These are phyloP conservation scores for Phytophthora citricola DNA, from an alignment of 352 stramenopile genomes.

Conservation along the genomic window DNA sequence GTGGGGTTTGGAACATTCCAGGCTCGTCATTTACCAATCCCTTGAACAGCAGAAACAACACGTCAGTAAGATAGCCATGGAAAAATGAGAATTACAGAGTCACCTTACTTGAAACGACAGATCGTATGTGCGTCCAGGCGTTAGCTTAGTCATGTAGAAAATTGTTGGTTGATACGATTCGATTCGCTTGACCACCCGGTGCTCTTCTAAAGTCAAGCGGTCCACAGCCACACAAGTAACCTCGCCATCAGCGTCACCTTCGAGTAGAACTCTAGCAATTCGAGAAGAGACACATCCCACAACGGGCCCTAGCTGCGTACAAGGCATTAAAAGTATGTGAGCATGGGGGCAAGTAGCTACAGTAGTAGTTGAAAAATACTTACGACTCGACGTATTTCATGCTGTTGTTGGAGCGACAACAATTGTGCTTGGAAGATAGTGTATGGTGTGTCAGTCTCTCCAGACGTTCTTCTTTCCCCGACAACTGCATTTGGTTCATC, in stretches of 20 bases:
- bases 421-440: conserved; percentile 7
- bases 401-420: conserved; percentile 6
- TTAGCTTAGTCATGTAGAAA: conserved; percentile 39
- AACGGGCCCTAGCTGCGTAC: conserved; percentile 48
- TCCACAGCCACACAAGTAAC: conserved; percentile 48
- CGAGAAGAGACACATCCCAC: conserved; percentile 46
- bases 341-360: neutral
- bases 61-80: neutral
- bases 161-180: conserved; percentile 31
- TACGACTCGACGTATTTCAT: conserved; percentile 26
- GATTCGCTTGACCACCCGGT: conserved; percentile 10
- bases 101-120: conserved; percentile 41
- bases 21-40: conserved; percentile 23
- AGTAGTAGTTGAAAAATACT: neutral
- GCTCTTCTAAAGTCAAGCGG: conserved; percentile 35
- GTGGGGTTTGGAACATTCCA: conserved; percentile 38
- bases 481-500: neutral
- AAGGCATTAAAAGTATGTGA: conserved; percentile 2
- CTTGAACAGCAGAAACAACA: conserved; percentile 20
- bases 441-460: conserved; percentile 5
- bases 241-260: conserved; percentile 45
- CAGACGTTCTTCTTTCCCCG: conserved; percentile 6
- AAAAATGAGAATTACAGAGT: neutral
- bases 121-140: conserved; percentile 47
- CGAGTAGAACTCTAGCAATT: conserved; percentile 46